phyloP scores from a whole-genome alignment of 768 basidiomycete species.

The Dictyophora rubrovolvata region DNA sequence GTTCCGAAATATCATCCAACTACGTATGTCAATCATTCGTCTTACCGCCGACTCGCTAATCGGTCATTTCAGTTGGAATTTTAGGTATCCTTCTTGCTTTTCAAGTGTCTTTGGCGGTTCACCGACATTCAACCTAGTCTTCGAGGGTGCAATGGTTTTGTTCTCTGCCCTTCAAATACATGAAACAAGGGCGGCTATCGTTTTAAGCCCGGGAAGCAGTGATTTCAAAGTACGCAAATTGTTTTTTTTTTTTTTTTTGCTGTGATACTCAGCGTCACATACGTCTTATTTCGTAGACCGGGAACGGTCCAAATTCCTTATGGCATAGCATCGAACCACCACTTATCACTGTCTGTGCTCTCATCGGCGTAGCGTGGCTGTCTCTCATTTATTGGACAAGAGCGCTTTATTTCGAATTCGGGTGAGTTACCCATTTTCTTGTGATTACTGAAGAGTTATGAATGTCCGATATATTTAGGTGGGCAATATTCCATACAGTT shows the following conservation, averaged over 20 bases:
- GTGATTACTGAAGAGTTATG: conserved; percentile 4
- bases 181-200: conserved; percentile 58
- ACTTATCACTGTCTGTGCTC: conserved; percentile 61
- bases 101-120: not conserved
- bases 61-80: conserved; percentile 38
- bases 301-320: conserved; percentile 42
- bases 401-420: conserved; percentile 71
- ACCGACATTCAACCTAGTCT: conserved; percentile 32
- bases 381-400: conserved; percentile 58
- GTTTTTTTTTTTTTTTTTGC: not conserved
- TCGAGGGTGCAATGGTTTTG: conserved; percentile 65
- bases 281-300: conserved; percentile 26
- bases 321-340: conserved; percentile 53
- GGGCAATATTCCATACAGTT: conserved; percentile 87
- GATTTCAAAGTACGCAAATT: conserved; percentile 31
- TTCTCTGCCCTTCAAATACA: conserved; percentile 69
- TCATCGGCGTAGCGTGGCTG: conserved; percentile 60
- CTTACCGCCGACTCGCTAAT: not conserved
- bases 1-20: conserved; percentile 67
- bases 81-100: conserved; percentile 32
- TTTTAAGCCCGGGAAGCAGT: conserved; percentile 24
- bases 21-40: conserved; percentile 21
- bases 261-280: not conserved
- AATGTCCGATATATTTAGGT: conserved; percentile 33
- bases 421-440: conserved; percentile 35